Evolutionary conservation across 257 asterid genomes (phyloP).

Genomic region (Leptodermis oblonga): DNA sequence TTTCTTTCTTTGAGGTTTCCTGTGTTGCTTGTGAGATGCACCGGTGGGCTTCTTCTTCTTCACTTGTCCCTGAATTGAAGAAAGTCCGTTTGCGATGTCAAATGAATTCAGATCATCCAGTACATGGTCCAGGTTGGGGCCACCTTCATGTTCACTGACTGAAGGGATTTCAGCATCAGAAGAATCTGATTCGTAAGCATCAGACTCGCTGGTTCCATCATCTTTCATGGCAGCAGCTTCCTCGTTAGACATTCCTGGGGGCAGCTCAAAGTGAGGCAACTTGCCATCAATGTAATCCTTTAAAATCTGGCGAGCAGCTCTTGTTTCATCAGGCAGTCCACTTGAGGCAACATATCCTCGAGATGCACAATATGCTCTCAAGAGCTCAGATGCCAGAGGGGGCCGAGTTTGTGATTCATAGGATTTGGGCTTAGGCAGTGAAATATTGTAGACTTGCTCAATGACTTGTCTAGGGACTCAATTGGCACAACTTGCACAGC

Average conservation of each 20-base stretch:
- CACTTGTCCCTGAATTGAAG: conserved; percentile 29
- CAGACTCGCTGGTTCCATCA: conserved; percentile 26
- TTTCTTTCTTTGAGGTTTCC: conserved; percentile 80
- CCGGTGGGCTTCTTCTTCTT: conserved; percentile 36
- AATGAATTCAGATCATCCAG: conserved; percentile 63
- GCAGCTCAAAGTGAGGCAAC: conserved; percentile 71
- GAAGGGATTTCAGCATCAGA: conserved; percentile 32
- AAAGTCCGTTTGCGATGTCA: conserved; percentile 64
- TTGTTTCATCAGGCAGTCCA: conserved; percentile 90
- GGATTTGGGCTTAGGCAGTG: conserved; percentile 78
- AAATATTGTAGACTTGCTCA: conserved; percentile 64
- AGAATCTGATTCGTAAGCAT: conserved; percentile 30
- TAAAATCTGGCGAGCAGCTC: conserved; percentile 80
- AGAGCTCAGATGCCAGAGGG: conserved; percentile 65
- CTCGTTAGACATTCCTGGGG: conserved; percentile 48
- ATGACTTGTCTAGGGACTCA: conserved; percentile 65
- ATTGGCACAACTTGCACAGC: conserved; percentile 87
- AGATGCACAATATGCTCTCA: conserved; percentile 76
- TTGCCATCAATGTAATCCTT: conserved; percentile 92
- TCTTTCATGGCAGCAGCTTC: conserved; percentile 27
- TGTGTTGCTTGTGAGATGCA: conserved; percentile 75
- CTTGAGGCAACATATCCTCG: conserved; percentile 92
- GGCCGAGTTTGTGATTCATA: conserved; percentile 69
- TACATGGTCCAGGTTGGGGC: conserved; percentile 45
- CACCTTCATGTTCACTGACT: conserved; percentile 25